Conservation (phyloP, 2,329 filamentous ascomycete genomes). For the Neophaeococcomyces mojaviensis region DNA sequence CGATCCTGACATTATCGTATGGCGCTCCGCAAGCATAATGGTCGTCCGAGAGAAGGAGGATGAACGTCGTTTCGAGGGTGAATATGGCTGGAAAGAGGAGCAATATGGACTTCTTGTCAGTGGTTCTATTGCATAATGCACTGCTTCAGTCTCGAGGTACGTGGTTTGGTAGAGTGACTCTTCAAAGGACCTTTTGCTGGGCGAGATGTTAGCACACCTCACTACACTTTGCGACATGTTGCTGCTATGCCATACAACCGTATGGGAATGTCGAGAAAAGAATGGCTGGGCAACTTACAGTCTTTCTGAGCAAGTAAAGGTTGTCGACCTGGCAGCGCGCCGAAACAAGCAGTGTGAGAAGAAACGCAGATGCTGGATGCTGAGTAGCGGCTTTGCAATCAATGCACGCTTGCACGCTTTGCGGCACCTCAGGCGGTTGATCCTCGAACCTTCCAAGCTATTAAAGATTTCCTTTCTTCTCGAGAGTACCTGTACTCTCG, state of each 20-base stretch:
- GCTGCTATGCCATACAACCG: background rate
- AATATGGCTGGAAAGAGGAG: background rate
- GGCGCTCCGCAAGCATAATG: slow-evolving; percentile 21
- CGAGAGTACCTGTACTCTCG: slow-evolving; percentile 4
- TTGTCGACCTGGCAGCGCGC: background rate
- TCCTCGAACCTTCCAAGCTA: background rate
- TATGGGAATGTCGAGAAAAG: background rate
- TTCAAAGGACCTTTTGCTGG: slow-evolving; percentile 23
- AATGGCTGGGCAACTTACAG: slow-evolving; percentile 2
- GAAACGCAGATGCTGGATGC: background rate
- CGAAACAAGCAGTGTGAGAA: slow-evolving; percentile 1
- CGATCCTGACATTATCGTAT: slow-evolving; percentile 20
- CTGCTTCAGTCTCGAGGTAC: background rate
- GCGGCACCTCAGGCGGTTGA: background rate
- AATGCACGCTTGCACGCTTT: background rate
- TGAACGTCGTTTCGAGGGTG: slow-evolving; percentile 16
- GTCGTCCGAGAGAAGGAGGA: slow-evolving; percentile 10
- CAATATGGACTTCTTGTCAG: background rate
- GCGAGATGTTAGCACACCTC: slow-evolving; percentile 18
- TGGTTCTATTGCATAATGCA: slow-evolving; percentile 4
- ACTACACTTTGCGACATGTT: slow-evolving; percentile 12
- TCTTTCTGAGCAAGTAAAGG: background rate
- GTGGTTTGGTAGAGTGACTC: slow-evolving; percentile 12
- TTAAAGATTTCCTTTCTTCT: background rate
- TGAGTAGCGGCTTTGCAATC: slow-evolving; percentile 5